Base-by-base conservation (phyloP, 169 alveolate genomes). In the Haemoproteus tartakovskyi region DNA sequence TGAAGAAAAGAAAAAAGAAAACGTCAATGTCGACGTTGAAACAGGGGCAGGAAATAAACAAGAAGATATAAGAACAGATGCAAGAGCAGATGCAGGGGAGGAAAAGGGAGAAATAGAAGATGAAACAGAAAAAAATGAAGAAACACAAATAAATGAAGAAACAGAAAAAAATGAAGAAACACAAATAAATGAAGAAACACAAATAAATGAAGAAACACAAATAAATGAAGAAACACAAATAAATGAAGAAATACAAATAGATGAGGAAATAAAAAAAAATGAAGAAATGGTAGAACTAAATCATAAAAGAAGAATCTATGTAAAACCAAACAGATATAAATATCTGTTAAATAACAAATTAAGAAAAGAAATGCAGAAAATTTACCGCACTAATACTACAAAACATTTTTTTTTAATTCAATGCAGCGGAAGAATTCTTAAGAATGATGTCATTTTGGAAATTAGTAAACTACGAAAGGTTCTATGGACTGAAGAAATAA, bases 361-460 rank as follows among this genome's bases (percentile, higher is more conserved):
- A 41, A 33, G 30, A 40, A 19, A 26, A 16, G 6, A 16, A 2
- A 11, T 52, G 2, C 26, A 45, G 14, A 41, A 24, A 14, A 40
- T 41, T 36, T 47, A 67, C 1, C 14, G 38, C 21, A 45, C 40
- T 36, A 26, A 59, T 2, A 36, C 40, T 33, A 60, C 18, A 41
- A 67, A 47, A 3, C 37, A 52, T 16, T 46, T 67, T 12, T 67
- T 54, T 60, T 47, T 67, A 24, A 18, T 67, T 46, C 82, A 67
- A 48, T 67, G 82, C 18, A 67, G 82, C 56, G 82, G 82, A 3
- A 11, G 82, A 54, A 67, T 67, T 11, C 29, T 67, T 22, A 67
- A 67, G 43, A 67, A 67, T 67, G 82, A 67, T 1, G n/a, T n/a
- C n/a, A n/a, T n/a, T n/a, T n/a, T n/a, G n/a, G n/a, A n/a, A n/a